Conservation (phyloP, 768 basidiomycete genomes). For the Leccinum arenicola region DNA sequence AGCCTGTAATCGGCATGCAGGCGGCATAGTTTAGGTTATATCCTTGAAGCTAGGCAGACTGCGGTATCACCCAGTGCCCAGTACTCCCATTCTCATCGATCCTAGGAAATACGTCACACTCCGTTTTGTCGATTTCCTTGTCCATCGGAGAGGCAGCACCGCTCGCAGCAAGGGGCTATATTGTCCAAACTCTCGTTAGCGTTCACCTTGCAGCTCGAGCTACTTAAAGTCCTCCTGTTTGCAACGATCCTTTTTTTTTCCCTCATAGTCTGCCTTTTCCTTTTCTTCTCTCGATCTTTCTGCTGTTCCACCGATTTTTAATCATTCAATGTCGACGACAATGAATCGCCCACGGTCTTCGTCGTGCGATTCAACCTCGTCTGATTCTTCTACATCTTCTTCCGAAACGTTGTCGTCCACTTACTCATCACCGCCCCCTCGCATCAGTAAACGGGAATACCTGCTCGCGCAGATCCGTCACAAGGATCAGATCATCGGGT, state of each 20-base stretch:
- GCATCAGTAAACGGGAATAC: constrained; percentile 77
- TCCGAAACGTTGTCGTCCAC: constrained; percentile 39
- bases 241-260: not conserved
- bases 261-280: not conserved
- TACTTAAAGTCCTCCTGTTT: constrained; percentile 22
- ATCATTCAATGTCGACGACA: not conserved
- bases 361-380: constrained; percentile 17
- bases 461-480: constrained; percentile 82
- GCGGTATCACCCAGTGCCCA: constrained; percentile 1
- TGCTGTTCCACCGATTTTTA: not conserved
- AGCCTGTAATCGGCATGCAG: constrained; percentile 13
- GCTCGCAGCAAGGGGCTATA: constrained; percentile 16
- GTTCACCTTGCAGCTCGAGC: constrained; percentile 1
- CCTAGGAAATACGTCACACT: not conserved
- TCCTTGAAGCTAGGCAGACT: constrained; percentile 9
- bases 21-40: constrained; percentile 12
- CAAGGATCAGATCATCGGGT: constrained; percentile 85
- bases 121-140: constrained; percentile 6
- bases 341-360: constrained; percentile 22
- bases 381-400: constrained; percentile 29
- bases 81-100: not conserved
- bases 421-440: constrained; percentile 27
- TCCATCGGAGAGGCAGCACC: constrained; percentile 10
- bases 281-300: not conserved
- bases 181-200: not conserved